Conservation (phyloP, 2,329 filamentous ascomycete genomes). For the Phaeomoniella chlamydospora region DNA sequence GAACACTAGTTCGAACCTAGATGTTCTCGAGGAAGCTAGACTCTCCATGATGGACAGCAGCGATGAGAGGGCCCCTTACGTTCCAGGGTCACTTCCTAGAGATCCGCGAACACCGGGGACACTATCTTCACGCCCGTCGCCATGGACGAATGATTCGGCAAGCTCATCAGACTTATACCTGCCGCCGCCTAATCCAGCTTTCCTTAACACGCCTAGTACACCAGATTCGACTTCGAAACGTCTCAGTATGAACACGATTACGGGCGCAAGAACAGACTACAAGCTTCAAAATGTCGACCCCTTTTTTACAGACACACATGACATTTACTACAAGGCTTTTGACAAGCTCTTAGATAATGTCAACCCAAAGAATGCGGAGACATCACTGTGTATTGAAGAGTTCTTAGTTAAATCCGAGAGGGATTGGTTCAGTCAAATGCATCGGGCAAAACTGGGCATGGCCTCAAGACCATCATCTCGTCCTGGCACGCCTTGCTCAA, state of each 20-base stretch:
- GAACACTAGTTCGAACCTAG: background rate
- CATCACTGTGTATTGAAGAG: slow-evolving; percentile 38
- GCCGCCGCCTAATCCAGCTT: background rate
- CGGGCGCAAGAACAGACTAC: background rate
- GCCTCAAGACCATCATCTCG: background rate
- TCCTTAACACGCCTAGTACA: background rate
- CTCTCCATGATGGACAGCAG: background rate
- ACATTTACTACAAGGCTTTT: slow-evolving; percentile 37
- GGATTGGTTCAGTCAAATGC: slow-evolving; percentile 38
- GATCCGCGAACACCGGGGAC: background rate
- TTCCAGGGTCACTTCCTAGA: background rate
- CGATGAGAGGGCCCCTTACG: background rate
- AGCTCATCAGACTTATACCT: background rate
- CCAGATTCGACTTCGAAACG: background rate
- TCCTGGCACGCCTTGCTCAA: background rate
- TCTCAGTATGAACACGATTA: background rate
- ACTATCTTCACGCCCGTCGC: no score
- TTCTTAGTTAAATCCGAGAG: slow-evolving; percentile 42
- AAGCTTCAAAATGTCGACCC: slow-evolving; percentile 15
- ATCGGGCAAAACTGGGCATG: slow-evolving; percentile 32
- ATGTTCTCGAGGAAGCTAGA: background rate
- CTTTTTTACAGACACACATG: slow-evolving; percentile 41
- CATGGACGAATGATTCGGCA: background rate
- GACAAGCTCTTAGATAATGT: slow-evolving; percentile 32
- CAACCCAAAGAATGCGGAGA: slow-evolving; percentile 33